Conservation (phyloP, 140 eudicot genomes). For the Stevia rebaudiana region DNA sequence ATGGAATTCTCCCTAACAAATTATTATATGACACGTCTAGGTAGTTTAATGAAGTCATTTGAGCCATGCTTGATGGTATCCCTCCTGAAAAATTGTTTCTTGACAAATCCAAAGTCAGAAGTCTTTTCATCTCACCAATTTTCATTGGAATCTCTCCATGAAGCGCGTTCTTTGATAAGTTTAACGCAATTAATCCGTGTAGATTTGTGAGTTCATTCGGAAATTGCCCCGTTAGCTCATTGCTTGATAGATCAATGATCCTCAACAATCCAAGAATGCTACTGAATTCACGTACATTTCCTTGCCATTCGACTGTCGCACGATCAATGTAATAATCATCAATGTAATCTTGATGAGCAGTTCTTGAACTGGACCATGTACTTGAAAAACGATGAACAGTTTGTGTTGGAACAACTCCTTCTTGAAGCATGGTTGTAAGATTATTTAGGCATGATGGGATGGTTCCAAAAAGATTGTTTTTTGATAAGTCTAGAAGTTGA, state of each 20-base stretch:
- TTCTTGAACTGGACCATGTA: background rate
- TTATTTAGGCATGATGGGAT: conserved; percentile 23
- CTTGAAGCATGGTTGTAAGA: conserved; percentile 22
- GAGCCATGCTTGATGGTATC: conserved; percentile 23
- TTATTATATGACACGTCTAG: conserved; percentile 26
- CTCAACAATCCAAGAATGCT: conserved; percentile 18
- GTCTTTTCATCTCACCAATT: conserved; percentile 10
- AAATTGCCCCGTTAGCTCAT: conserved; percentile 20
- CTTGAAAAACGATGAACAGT: background rate
- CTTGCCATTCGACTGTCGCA: conserved; percentile 20
- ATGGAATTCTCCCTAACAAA: conserved; percentile 29
- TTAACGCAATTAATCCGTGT: conserved; percentile 3
- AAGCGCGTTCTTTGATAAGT: conserved; percentile 21
- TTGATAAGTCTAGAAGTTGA: conserved; percentile 7
- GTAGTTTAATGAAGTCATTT: conserved; percentile 2
- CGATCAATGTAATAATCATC: conserved; percentile 3
- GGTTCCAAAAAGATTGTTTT: conserved; percentile 3
- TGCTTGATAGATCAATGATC: conserved; percentile 33
- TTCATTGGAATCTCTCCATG: conserved; percentile 15
- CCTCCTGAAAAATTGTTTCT: conserved; percentile 22
- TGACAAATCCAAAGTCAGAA: conserved; percentile 28
- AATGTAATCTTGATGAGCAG: background rate
- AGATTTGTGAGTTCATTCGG: conserved; percentile 16
- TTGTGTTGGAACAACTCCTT: background rate
- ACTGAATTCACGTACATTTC: conserved; percentile 19